phyloP scores from a whole-genome alignment of 2,329 filamentous ascomycete species.

The Fusarium musae region DNA sequence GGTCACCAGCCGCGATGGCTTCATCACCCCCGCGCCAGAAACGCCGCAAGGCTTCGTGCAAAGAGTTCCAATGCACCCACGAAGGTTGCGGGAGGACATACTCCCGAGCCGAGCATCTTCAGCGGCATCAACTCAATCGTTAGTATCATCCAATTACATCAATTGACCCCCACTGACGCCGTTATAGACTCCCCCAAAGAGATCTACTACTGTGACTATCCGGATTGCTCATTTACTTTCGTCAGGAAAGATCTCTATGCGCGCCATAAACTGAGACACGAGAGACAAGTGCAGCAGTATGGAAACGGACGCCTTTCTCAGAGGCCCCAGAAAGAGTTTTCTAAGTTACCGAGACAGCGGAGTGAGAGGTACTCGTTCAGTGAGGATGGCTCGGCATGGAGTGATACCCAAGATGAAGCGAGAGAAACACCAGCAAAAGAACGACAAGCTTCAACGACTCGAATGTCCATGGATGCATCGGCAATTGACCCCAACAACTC shows the following conservation, averaged over 20 bases:
- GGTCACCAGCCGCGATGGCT: conserved; percentile 39
- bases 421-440: conserved; percentile 36
- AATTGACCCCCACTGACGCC: conserved; percentile 19
- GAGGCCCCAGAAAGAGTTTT: conserved; percentile 41
- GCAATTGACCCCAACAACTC: conserved; percentile 5
- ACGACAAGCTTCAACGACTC: conserved; percentile 1
- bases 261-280: conserved; percentile 44
- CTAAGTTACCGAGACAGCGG: conserved; percentile 34
- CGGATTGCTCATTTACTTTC: conserved; percentile 45
- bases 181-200: conserved; percentile 44
- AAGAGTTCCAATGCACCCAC: conserved; percentile 47
- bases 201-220: conserved; percentile 46
- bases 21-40: conserved; percentile 46
- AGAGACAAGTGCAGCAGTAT: conserved; percentile 43
- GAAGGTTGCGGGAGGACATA: conserved; percentile 46
- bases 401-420: conserved; percentile 44
- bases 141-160: background rate
- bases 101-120: conserved; percentile 44
- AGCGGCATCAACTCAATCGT: conserved; percentile 45
- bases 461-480: conserved; percentile 20
- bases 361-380: conserved; percentile 42
- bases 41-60: conserved; percentile 47
- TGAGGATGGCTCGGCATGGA: conserved; percentile 45
- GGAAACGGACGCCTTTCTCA: conserved; percentile 43
- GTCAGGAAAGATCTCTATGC: conserved; percentile 45